Percentiles rank a stretch among this genome's conserved stretches.
phyloP scores from a whole-genome alignment of 1,284 basidiomycete genomes.

The Malassezia arunalokei region DNA sequence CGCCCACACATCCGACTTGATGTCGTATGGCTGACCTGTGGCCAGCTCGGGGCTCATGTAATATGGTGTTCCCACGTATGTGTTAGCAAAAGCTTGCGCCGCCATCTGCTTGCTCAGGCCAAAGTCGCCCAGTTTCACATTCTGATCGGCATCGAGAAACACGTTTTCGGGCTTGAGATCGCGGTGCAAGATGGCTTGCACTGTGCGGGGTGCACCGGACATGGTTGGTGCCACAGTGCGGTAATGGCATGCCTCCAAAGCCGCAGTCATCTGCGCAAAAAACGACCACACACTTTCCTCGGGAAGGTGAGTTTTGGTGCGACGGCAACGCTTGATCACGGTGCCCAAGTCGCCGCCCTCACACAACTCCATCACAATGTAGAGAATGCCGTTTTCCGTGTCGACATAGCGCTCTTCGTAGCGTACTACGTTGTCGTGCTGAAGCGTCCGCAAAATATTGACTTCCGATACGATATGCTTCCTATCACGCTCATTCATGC shows the following conservation, averaged over 20 bases:
- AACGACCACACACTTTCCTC: conserved; percentile 92
- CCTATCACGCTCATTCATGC: conserved; percentile 80
- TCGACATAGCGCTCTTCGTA: conserved; percentile 86
- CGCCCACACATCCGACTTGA: conserved; percentile 96
- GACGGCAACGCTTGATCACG: conserved; percentile 63
- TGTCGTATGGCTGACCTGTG: conserved; percentile 89
- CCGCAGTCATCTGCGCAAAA: conserved; percentile 81
- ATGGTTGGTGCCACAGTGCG: conserved; percentile 6
- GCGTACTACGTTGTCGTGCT: conserved; percentile 87
- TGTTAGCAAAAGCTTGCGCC: conserved; percentile 69
- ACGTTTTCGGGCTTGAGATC: conserved; percentile 97
- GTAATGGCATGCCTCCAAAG: conserved; percentile 75
- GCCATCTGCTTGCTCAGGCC: conserved; percentile 85
- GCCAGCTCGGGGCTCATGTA: conserved; percentile 98
- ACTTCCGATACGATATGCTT: conserved; percentile 97
- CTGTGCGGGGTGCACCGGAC: neutral
- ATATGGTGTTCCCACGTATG: conserved; percentile 93
- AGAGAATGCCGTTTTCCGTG: conserved; percentile 58
- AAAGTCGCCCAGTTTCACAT: conserved; percentile 88
- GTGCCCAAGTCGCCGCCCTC: conserved; percentile 81
- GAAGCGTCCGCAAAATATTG: conserved; percentile 85
- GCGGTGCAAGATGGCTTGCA: conserved; percentile 62
- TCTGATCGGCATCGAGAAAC: conserved; percentile 65
- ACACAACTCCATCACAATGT: conserved; percentile 55
- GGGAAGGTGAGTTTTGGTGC: conserved; percentile 49